Percentiles rank a stretch among this genome's conserved stretches.
Conservation (phyloP, 371 early-diverging fungal species). For the Mucor lusitanicus region DNA sequence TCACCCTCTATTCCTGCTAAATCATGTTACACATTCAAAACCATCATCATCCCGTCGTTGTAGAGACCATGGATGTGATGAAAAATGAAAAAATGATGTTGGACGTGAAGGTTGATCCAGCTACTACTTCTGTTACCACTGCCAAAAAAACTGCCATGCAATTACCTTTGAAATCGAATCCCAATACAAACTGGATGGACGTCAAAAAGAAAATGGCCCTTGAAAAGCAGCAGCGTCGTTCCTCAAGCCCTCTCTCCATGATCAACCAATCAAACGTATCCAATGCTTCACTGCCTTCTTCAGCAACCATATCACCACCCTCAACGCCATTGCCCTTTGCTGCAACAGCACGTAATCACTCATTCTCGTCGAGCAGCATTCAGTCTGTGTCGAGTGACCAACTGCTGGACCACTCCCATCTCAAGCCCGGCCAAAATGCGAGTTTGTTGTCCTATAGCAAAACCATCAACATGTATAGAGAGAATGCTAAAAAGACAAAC, state of each 20-base stretch:
- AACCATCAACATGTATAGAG: conserved; percentile 74
- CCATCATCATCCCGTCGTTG: background rate
- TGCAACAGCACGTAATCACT: background rate
- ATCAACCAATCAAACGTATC: background rate
- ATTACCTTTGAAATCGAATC: background rate
- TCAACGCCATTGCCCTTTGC: conserved; percentile 2
- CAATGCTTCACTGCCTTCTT: background rate
- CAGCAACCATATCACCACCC: background rate
- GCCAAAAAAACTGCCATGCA: background rate
- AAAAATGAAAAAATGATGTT: background rate
- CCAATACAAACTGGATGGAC: background rate
- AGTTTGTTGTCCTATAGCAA: conserved; percentile 63
- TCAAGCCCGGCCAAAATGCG: conserved; percentile 63
- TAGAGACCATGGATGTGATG: background rate
- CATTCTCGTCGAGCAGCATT: conserved; percentile 6
- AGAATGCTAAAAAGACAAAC: conserved; percentile 76
- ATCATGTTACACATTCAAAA: conserved; percentile 6
- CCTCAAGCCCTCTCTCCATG: background rate
- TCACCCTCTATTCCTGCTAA: background rate
- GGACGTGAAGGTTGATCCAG: background rate
- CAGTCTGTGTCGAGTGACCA: conserved; percentile 14
- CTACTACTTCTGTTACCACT: background rate
- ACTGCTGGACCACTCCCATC: conserved; percentile 57
- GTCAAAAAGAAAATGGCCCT: background rate
- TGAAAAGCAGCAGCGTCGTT: background rate